Evolutionary conservation across 306 rosid genomes (phyloP), one percentile per base, ranked within the genome.

Genomic region (Arachis hypogaea): DNA sequence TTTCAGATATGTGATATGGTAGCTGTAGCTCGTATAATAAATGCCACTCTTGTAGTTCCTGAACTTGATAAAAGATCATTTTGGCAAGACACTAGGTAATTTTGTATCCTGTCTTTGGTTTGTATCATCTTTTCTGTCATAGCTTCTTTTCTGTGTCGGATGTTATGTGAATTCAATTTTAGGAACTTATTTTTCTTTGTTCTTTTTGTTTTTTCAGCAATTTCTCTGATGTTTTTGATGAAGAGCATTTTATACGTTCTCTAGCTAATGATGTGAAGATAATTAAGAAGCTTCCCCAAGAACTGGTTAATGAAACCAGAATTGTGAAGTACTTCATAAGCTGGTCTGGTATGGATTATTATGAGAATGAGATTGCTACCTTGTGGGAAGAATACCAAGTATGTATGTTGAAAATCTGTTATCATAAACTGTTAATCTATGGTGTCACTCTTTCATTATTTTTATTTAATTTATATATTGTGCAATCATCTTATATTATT

Each of bases 1-100:
- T 82, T 82, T 80, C 88, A 94, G 99, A 94, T 94, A 85, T 94
- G 99, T 78, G 96, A 94, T 82, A 94, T 94, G 97, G 99, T 94
- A 41, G 99, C 99, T 52, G 92, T 94, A 77, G 92, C 97, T 69
- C 97, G 87, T 64, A 83, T 94, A 65, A 87, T 94, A 84, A 88
- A 94, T 77, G 99, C 97, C 28, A 88, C 97, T 78, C 99, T 94
- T 46, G 93, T 92, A 30, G 86, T 89, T 83, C 99, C 99, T 18
- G 95, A 92, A 74, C 97, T 94, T 66, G 99, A 94, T 88, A 94
- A 92, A 75, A 81, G 81, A 72, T 94, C 99, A 54, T 94, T 86
- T 82, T 94, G 99, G 97, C 85, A 88, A 22, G 99, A 94, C 82
- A 78, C 88, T 16, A 94, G 99, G 99, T 94, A 78, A 61, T 47